Evolutionary conservation across 352 stramenopile species (phyloP), one percentile per base, ranked within the genome.

Genomic region (Phytophthora rubi): DNA sequence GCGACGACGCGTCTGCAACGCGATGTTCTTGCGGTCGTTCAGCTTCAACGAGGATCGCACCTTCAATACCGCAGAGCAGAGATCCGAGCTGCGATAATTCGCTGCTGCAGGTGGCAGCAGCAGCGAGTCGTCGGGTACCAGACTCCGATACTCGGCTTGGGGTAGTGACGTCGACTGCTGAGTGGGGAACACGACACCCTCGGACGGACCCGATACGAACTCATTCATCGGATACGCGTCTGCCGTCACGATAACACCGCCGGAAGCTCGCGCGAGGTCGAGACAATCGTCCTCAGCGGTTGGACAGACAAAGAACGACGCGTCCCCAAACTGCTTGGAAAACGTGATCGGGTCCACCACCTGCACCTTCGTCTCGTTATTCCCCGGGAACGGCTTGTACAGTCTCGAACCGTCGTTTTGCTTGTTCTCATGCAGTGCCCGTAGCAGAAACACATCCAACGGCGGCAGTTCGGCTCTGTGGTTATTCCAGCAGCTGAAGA

Each of bases 221-320:
- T 91, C 83, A 49, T 89, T 91, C 83, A 91, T 91, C n/a, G 83
- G 83, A 42, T 82, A 79, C 2, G 75, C 68, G 53, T 89, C 71
- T 0, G 83, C 77, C 0, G 81, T 81, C 28, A 91, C 54, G 8
- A 91, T 60, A 6, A 89, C 65, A 2, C 68, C 80, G 1, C 83
- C 73, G 10, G 77, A 37, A 28, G 83, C 81, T 21, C 81, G 74
- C 16, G 78, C 83, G 33, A 89, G 78, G 59, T 89, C 85, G 55
- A 91, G 84, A 76, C 82, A 87, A 63, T 91, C 81, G 47, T 84
- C 81, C 59, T 75, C 85, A 16, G 81, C 80, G 58, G 82, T 86
- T 32, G 85, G 70, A 55, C 79, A 90, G 51, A 92, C 54, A 26
- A 91, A 82, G 59, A 84, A 85, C 15, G 79, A 62, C 6, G 79